These are phyloP conservation scores for Erythrobasidium yunnanense DNA, from an alignment of 768 basidiomycete genomes.

Conservation along the genomic window DNA sequence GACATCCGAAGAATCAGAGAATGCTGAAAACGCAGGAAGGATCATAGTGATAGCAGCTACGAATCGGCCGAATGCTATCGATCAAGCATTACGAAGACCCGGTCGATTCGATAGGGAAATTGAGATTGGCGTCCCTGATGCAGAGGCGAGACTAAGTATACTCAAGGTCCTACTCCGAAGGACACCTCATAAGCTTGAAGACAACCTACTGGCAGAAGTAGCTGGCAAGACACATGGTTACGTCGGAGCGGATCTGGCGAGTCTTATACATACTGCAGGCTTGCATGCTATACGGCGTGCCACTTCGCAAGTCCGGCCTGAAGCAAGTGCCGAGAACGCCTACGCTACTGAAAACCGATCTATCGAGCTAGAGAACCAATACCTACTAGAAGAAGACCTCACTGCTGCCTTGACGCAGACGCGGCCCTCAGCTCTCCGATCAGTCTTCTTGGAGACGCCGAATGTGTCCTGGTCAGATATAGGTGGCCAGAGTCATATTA, in stretches of 20 bases:
- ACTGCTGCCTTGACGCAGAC: conserved; percentile 61
- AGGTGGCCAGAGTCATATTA: conserved; percentile 70
- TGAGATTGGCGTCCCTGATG: conserved; percentile 84
- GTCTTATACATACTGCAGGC: conserved; percentile 84
- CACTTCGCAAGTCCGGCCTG: conserved; percentile 7
- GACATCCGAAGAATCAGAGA: conserved; percentile 7
- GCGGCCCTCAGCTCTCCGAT: conserved; percentile 86
- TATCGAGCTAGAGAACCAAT: not conserved
- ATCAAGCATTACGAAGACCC: conserved; percentile 83
- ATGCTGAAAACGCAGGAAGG: conserved; percentile 39
- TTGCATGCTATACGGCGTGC: conserved; percentile 73
- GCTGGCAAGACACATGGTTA: conserved; percentile 78
- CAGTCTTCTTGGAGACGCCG: conserved; percentile 76
- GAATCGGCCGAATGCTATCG: conserved; percentile 87
- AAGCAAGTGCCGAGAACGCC: not conserved
- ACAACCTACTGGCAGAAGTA: conserved; percentile 54
- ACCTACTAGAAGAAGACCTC: conserved; percentile 50
- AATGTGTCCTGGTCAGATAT: conserved; percentile 75
- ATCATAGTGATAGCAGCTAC: conserved; percentile 95
- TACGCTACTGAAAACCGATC: not conserved
- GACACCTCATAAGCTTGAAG: conserved; percentile 62
- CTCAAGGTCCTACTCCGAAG: conserved; percentile 70
- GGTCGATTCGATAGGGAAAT: conserved; percentile 90
- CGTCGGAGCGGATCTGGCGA: conserved; percentile 88
- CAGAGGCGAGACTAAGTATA: conserved; percentile 70